Conservation (phyloP, 139 green algal genomes). For the Picochlorum sp. region DNA sequence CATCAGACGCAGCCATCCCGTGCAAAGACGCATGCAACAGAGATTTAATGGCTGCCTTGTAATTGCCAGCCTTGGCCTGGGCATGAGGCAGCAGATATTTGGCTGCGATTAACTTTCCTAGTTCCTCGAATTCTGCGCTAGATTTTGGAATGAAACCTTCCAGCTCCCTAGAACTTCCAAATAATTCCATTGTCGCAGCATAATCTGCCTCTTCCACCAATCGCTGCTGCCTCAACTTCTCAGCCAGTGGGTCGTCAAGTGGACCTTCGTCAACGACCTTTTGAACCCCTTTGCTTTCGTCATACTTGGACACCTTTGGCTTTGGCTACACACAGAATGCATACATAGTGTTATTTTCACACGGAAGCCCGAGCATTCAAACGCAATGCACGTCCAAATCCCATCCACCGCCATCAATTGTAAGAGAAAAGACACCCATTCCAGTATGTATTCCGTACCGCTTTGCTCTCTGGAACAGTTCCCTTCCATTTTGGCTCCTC, state of each 20-base stretch:
- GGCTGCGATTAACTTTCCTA: constrained; percentile 22
- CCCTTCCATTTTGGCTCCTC: constrained; percentile 39
- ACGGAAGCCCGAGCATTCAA: not conserved
- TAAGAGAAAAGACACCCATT: not conserved
- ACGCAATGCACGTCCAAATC: not conserved
- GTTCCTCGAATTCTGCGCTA: constrained; percentile 69
- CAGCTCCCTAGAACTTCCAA: constrained; percentile 44
- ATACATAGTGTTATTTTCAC: not conserved
- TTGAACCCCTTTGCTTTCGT: constrained; percentile 32
- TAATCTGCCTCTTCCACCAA: constrained; percentile 67
- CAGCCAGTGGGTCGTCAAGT: constrained; percentile 46
- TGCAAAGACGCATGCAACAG: constrained; percentile 29
- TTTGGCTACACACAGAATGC: constrained; percentile 24
- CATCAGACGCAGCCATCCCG: constrained; percentile 33
- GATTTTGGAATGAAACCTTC: constrained; percentile 59
- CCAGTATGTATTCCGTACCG: constrained; percentile 15
- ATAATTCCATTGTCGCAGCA: constrained; percentile 52
- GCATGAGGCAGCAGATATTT: constrained; percentile 51
- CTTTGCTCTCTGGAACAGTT: constrained; percentile 34
- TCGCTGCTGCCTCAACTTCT: constrained; percentile 64
- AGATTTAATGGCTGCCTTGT: constrained; percentile 22
- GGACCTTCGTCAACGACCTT: constrained; percentile 24
- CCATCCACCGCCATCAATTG: no score
- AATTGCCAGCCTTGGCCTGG: constrained; percentile 19
- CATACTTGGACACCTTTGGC: constrained; percentile 29